Percentiles rank a stretch among this genome's conserved stretches.
Evolutionary conservation across 352 stramenopile species (phyloP).

Genomic region (Phytophthora fragariaefolia): DNA sequence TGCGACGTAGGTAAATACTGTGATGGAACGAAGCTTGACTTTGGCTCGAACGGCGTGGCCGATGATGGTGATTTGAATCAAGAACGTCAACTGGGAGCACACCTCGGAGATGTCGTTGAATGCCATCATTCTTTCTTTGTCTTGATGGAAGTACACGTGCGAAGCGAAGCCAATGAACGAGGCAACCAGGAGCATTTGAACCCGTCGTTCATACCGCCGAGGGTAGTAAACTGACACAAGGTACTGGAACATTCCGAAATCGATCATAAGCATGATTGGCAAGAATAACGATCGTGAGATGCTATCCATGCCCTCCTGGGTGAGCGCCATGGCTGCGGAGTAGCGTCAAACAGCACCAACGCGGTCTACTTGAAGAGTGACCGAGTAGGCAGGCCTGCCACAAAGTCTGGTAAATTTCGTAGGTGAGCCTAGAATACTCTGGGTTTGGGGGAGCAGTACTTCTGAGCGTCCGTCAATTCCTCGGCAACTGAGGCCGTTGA

Average conservation of each 20-base stretch:
- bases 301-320: conserved; percentile 16
- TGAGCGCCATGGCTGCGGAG: conserved; percentile 8
- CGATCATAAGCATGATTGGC: conserved; percentile 24
- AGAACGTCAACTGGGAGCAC: conserved; percentile 34
- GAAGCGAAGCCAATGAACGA: conserved; percentile 33
- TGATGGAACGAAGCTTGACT: conserved; percentile 31
- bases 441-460: neutral
- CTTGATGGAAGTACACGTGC: conserved; percentile 28
- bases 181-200: conserved; percentile 17
- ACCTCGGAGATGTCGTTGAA: conserved; percentile 43
- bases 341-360: neutral
- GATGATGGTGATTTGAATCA: conserved; percentile 46
- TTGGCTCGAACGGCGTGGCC: conserved; percentile 26
- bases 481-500: neutral
- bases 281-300: conserved; percentile 13
- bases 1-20: conserved; percentile 13
- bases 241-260: conserved; percentile 26
- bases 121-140: conserved; percentile 8
- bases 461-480: no score
- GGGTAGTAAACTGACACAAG: conserved; percentile 25
- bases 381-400: no score
- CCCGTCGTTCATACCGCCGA: conserved; percentile 16
- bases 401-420: no score
- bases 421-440: no score
- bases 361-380: no score